Conservation (phyloP, 2,329 filamentous ascomycete species). For the Monilinia aucupariae region DNA sequence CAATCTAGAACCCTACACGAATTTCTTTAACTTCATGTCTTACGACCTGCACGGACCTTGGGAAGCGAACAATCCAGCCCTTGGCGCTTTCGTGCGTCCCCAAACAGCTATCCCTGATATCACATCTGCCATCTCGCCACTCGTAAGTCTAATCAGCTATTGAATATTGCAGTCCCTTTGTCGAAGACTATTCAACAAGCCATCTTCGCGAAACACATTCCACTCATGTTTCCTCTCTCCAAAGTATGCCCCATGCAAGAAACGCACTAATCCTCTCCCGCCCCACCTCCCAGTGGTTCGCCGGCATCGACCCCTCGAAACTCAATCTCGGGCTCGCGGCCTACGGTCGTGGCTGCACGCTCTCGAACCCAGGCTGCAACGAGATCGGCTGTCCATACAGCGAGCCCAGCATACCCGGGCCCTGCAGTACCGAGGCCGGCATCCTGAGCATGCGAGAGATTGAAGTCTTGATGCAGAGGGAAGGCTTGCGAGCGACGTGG, state of each 20-base stretch:
- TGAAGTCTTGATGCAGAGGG: background rate
- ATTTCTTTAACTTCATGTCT: constrained; percentile 37
- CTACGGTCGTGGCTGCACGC: constrained; percentile 44
- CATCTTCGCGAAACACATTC: no score
- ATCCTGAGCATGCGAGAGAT: constrained; percentile 27
- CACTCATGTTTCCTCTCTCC: no score
- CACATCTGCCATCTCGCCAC: constrained; percentile 33
- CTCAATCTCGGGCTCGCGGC: constrained; percentile 44
- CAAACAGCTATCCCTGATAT: constrained; percentile 44
- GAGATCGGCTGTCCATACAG: constrained; percentile 30
- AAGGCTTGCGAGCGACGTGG: background rate
- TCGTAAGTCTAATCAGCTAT: constrained; percentile 22
- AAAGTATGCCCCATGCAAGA: no score
- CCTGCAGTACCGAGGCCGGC: constrained; percentile 34
- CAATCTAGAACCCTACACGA: constrained; percentile 28
- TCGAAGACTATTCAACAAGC: no score
- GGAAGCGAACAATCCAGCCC: constrained; percentile 35
- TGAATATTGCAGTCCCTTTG: no score
- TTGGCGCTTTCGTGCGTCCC: constrained; percentile 34
- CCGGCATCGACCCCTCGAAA: constrained; percentile 38
- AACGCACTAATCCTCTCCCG: no score
- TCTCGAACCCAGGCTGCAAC: constrained; percentile 25
- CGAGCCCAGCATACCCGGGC: constrained; percentile 26
- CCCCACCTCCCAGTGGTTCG: constrained; percentile 35
- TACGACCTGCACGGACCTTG: constrained; percentile 41